A percentile compares a stretch with the other conserved stretches of the same genome.
Evolutionary conservation across 768 basidiomycete genomes (phyloP).

Genomic region (Russula sp.): DNA sequence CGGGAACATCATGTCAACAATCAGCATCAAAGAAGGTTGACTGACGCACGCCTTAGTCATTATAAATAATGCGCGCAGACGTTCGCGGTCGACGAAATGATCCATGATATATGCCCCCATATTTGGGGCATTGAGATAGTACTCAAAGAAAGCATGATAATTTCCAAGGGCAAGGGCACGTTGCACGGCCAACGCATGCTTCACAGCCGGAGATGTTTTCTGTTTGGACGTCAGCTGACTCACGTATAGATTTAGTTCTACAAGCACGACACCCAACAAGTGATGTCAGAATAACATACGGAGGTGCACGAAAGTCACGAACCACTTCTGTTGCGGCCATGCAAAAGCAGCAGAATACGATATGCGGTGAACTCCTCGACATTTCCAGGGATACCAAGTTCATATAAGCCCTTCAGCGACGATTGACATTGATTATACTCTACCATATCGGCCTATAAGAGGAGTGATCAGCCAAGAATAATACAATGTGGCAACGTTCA

Average conservation of each 20-base stretch:
- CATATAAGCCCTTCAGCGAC: slow-evolving; percentile 82
- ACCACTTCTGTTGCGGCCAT: slow-evolving; percentile 93
- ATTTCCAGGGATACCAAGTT: slow-evolving; percentile 86
- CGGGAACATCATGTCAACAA: not conserved
- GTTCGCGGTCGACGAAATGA: slow-evolving; percentile 90
- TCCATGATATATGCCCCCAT: slow-evolving; percentile 99
- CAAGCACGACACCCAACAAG: not conserved
- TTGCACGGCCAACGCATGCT: slow-evolving; percentile 86
- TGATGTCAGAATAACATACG: not conserved
- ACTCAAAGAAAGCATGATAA: slow-evolving; percentile 85
- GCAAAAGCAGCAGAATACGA: slow-evolving; percentile 91
- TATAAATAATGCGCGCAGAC: slow-evolving; percentile 76
- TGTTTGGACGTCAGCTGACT: slow-evolving; percentile 94
- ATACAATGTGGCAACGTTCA: not conserved
- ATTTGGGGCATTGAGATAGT: slow-evolving; percentile 80
- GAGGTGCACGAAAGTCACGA: slow-evolving; percentile 25
- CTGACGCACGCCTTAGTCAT: slow-evolving; percentile 86
- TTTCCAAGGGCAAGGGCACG: slow-evolving; percentile 87
- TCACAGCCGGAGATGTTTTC: slow-evolving; percentile 71
- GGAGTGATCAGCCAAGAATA: not conserved
- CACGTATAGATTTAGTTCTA: slow-evolving; percentile 95
- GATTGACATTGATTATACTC: slow-evolving; percentile 99
- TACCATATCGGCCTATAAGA: slow-evolving; percentile 81
- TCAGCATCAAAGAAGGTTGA: slow-evolving; percentile 4
- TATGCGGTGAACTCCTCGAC: slow-evolving; percentile 97